Conservation (phyloP, 768 basidiomycete species). For the Rubroboletus satanas region DNA sequence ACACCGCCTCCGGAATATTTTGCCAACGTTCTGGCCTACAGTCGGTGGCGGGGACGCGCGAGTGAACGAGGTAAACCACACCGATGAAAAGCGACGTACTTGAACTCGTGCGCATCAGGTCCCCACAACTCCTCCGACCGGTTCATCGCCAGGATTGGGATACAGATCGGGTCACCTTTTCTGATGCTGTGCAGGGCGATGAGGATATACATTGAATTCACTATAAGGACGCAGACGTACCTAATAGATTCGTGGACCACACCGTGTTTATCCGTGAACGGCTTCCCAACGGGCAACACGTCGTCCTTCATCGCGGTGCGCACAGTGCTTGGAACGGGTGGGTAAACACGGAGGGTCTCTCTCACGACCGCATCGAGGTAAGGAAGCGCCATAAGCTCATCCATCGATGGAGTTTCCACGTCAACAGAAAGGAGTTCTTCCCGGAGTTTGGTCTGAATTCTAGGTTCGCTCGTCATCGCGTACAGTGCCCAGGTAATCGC, state of each 20-base stretch:
- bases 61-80: background rate
- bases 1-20: conserved; percentile 40
- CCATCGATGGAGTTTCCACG: conserved; percentile 63
- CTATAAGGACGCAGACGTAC: conserved; percentile 20
- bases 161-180: conserved; percentile 43
- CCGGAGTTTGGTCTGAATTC: conserved; percentile 51
- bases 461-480: too few species aligned
- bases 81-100: conserved; percentile 31
- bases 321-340: conserved; percentile 44
- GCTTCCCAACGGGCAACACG: conserved; percentile 45
- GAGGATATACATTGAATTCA: too few species aligned
- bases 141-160: conserved; percentile 56
- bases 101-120: conserved; percentile 56
- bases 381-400: conserved; percentile 58
- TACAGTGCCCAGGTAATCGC: conserved; percentile 49
- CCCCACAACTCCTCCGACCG: conserved; percentile 56
- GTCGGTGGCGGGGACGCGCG: too few species aligned
- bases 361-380: conserved; percentile 30
- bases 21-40: conserved; percentile 65
- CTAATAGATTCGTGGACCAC: conserved; percentile 35
- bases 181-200: conserved; percentile 27
- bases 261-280: conserved; percentile 44
- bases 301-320: conserved; percentile 52
- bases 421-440: conserved; percentile 50
- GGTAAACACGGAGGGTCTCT: too few species aligned